phyloP scores from a whole-genome alignment of 495 filamentous ascomycete genomes.

The Penicillium cataractarum region DNA sequence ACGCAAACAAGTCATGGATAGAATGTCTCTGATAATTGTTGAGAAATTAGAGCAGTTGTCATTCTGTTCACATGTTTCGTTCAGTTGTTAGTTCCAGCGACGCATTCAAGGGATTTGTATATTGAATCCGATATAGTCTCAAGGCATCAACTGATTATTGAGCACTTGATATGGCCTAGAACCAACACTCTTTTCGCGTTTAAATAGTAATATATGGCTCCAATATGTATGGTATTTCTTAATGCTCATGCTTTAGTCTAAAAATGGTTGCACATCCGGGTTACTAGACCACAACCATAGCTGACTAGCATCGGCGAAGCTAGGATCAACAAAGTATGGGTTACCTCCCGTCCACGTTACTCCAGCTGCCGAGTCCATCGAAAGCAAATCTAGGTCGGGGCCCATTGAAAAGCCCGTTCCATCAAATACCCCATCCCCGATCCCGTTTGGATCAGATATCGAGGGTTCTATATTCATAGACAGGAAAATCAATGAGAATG shows the following conservation, averaged over 20 bases:
- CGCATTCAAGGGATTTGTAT: no score
- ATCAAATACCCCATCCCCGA: background rate
- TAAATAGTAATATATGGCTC: no score
- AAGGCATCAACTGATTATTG: no score
- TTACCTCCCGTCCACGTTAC: background rate
- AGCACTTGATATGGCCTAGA: no score
- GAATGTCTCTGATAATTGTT: no score
- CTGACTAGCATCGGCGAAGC: background rate
- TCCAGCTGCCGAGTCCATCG: background rate
- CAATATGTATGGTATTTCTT: no score
- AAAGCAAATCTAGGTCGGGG: background rate
- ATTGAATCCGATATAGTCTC: no score
- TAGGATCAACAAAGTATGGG: background rate
- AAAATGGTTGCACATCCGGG: background rate
- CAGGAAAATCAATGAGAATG: background rate
- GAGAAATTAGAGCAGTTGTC: no score
- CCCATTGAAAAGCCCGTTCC: background rate
- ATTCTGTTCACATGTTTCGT: no score
- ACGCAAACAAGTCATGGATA: no score
- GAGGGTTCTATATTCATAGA: background rate
- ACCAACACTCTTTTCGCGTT: no score
- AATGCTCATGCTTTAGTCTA: background rate
- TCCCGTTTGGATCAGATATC: background rate
- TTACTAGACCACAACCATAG: background rate
- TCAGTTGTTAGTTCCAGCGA: no score